Conservation (phyloP, 2,329 filamentous ascomycete species). For the Talaromyces sp. region DNA sequence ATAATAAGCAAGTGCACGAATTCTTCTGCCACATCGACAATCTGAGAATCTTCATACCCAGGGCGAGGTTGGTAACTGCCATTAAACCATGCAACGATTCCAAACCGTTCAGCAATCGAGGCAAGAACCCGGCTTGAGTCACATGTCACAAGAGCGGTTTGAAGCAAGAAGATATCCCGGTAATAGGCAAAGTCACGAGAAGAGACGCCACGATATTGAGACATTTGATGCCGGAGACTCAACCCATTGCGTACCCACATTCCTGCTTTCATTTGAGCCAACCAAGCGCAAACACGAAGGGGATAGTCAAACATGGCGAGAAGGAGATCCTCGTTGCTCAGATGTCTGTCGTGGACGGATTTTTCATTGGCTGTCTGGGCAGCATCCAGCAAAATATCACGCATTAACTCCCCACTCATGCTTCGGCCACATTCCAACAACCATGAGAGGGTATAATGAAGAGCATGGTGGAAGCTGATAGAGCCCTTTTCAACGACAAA, state of each 20-base stretch:
- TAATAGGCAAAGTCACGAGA: constrained; percentile 92
- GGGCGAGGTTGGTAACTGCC: constrained; percentile 70
- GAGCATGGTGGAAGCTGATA: constrained; percentile 94
- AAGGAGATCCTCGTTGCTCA: constrained; percentile 68
- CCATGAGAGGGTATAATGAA: constrained; percentile 97
- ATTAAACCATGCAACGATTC: constrained; percentile 80
- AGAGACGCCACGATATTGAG: constrained; percentile 82
- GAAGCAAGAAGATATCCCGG: constrained; percentile 87
- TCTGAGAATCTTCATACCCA: constrained; percentile 79
- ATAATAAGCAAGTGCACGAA: constrained; percentile 92
- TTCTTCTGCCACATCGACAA: constrained; percentile 90
- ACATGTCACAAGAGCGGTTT: constrained; percentile 83
- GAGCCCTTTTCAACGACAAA: constrained; percentile 84
- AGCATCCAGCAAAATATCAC: constrained; percentile 65
- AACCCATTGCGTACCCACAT: constrained; percentile 99
- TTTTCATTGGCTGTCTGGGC: constrained; percentile 44
- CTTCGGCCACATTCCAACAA: constrained; percentile 81
- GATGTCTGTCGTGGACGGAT: constrained; percentile 56
- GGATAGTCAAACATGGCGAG: constrained; percentile 90
- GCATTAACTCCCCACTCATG: constrained; percentile 63
- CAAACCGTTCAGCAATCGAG: constrained; percentile 86
- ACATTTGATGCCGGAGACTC: constrained; percentile 89
- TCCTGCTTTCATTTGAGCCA: constrained; percentile 94
- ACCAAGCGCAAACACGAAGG: constrained; percentile 87
- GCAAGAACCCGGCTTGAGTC: constrained; percentile 77